These are phyloP conservation scores for Radiomyces spectabilis DNA, from an alignment of 192 early-diverging fungal genomes.

Conservation along the genomic window DNA sequence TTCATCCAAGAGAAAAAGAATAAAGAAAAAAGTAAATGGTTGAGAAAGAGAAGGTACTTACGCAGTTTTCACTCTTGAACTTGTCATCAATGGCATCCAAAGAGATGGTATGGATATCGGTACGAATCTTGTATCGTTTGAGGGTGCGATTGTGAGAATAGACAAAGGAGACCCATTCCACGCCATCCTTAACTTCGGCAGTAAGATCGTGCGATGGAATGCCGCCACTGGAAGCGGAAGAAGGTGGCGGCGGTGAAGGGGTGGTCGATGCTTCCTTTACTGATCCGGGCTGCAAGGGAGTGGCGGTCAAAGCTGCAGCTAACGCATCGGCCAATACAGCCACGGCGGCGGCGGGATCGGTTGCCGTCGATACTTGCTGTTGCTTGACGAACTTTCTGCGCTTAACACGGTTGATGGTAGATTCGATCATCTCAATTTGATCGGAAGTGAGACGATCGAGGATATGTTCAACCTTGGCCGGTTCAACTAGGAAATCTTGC, in stretches of 20 bases:
- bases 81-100: slow-evolving; percentile 36
- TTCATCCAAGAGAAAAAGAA: too few species aligned
- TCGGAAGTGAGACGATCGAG: not conserved
- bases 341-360: too few species aligned
- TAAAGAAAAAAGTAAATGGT: too few species aligned
- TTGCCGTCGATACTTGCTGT: too few species aligned
- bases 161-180: slow-evolving; percentile 61
- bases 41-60: too few species aligned
- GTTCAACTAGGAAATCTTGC: not conserved
- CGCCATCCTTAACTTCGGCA: slow-evolving; percentile 34
- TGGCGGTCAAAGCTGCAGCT: not conserved
- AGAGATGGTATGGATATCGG: slow-evolving; percentile 60
- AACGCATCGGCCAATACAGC: too few species aligned
- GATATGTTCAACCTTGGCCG: not conserved
- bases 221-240: not conserved
- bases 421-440: not conserved
- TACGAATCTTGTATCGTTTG: slow-evolving; percentile 56
- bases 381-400: not conserved
- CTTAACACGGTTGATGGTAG: not conserved
- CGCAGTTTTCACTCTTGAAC: slow-evolving; percentile 70
- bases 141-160: slow-evolving; percentile 63
- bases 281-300: not conserved
- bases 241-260: not conserved
- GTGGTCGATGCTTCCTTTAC: not conserved
- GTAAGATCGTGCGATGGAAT: slow-evolving; percentile 14